Conservation (phyloP, 2,329 filamentous ascomycete species). For the Tricladium varicosporioides region DNA sequence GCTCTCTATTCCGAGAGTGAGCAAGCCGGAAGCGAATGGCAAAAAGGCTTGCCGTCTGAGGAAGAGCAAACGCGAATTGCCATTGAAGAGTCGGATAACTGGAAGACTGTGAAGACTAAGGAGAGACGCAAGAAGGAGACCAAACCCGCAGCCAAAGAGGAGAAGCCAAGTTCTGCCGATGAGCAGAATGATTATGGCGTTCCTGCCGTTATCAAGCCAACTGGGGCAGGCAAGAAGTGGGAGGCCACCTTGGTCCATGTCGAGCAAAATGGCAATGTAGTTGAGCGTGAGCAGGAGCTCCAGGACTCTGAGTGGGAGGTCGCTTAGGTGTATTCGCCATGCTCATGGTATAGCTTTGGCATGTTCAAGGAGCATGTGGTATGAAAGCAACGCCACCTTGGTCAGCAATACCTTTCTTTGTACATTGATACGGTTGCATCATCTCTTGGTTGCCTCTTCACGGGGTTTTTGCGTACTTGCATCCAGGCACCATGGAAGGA, state of each 20-base stretch:
- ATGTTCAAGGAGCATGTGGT: too few species aligned
- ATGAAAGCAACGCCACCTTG: neutral
- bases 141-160: slow-evolving; percentile 25
- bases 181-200: slow-evolving; percentile 20
- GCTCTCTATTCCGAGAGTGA: slow-evolving; percentile 23
- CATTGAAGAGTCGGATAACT: slow-evolving; percentile 49
- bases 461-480: slow-evolving; percentile 16
- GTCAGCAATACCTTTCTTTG: slow-evolving; percentile 14
- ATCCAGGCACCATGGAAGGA: slow-evolving; percentile 21
- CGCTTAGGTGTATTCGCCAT: slow-evolving; percentile 19
- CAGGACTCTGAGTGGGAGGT: slow-evolving; percentile 35
- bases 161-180: slow-evolving; percentile 19
- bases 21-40: slow-evolving; percentile 18
- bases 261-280: slow-evolving; percentile 17
- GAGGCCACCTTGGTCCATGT: slow-evolving; percentile 16
- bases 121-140: slow-evolving; percentile 30
- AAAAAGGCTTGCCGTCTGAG: slow-evolving; percentile 49
- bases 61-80: slow-evolving; percentile 61
- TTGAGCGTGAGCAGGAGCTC: slow-evolving; percentile 21
- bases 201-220: slow-evolving; percentile 22
- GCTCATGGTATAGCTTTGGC: neutral
- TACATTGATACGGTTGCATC: slow-evolving; percentile 19
- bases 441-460: slow-evolving; percentile 11
- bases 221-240: slow-evolving; percentile 28
- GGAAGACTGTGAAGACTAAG: slow-evolving; percentile 54